Percentiles rank a stretch among this genome's conserved stretches.
Conservation (phyloP, 2,329 filamentous ascomycete species). For the Hypoxylon sp. region DNA sequence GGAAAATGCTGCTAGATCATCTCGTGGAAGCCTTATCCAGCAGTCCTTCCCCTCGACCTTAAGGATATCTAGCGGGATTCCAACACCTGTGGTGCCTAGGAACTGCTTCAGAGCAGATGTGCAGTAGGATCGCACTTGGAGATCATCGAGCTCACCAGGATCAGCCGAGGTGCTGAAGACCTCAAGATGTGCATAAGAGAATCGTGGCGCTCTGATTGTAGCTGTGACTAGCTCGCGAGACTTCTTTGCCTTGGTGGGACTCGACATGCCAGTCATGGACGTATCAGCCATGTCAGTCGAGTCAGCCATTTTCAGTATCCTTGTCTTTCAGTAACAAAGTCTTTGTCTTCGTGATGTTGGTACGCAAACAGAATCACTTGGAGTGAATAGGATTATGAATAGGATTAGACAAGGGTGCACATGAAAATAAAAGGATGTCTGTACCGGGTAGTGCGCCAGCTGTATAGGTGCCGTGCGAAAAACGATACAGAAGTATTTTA, state of each 20-base stretch:
- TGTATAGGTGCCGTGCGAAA: too few relatives aligned
- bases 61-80: slow-evolving; percentile 77
- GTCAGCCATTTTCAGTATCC: neutral
- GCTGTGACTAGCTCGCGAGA: slow-evolving; percentile 63
- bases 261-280: slow-evolving; percentile 46
- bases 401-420: neutral
- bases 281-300: slow-evolving; percentile 40
- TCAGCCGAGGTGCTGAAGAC: slow-evolving; percentile 53
- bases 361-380: neutral
- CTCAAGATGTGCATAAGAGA: slow-evolving; percentile 68
- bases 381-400: neutral
- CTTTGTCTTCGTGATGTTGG: neutral
- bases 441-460: neutral
- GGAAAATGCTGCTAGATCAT: slow-evolving; percentile 70
- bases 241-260: slow-evolving; percentile 48
- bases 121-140: slow-evolving; percentile 73
- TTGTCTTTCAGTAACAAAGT: neutral
- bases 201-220: slow-evolving; percentile 64
- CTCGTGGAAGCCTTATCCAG: slow-evolving; percentile 73
- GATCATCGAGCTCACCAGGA: slow-evolving; percentile 62
- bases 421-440: slow-evolving; percentile 1
- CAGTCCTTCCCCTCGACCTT: slow-evolving; percentile 66
- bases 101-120: slow-evolving; percentile 74
- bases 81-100: slow-evolving; percentile 74
- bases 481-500: too few relatives aligned